Percentiles rank a stretch among this genome's conserved stretches.
These are phyloP conservation scores for Coemansia sp. DNA, from an alignment of 192 early-diverging fungal species.

Conservation along the genomic window DNA sequence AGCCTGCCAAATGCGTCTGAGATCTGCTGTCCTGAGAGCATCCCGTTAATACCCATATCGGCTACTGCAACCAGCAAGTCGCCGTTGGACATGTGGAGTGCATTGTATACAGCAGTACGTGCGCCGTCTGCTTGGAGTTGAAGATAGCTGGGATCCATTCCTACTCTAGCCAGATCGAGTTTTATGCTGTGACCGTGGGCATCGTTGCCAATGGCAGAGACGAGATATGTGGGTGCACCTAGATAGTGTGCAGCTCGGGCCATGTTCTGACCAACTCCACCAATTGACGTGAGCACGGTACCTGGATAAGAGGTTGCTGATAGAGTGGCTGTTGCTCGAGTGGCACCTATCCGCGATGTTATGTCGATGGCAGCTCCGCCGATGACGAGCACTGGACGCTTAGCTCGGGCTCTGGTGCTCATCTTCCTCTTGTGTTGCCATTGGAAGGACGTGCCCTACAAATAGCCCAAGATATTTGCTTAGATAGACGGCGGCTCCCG, in stretches of 20 bases:
- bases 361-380: slow-evolving; percentile 90
- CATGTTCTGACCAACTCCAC: slow-evolving; percentile 93
- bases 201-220: slow-evolving; percentile 75
- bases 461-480: background rate
- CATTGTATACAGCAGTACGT: slow-evolving; percentile 79
- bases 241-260: slow-evolving; percentile 73
- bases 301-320: slow-evolving; percentile 75
- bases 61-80: slow-evolving; percentile 79
- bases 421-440: background rate
- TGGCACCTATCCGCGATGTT: slow-evolving; percentile 22
- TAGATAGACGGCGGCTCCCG: background rate
- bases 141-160: slow-evolving; percentile 56
- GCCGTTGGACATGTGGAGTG: slow-evolving; percentile 69
- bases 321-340: background rate
- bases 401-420: background rate
- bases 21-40: slow-evolving; percentile 34
- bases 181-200: slow-evolving; percentile 57
- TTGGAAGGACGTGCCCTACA: background rate
- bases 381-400: slow-evolving; percentile 68
- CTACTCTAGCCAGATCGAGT: slow-evolving; percentile 53
- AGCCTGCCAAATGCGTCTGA: slow-evolving; percentile 7
- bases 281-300: slow-evolving; percentile 59
- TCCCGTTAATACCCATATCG: slow-evolving; percentile 85
- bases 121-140: slow-evolving; percentile 21
- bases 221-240: slow-evolving; percentile 61